Conservation (phyloP, 1,284 basidiomycete genomes). For the Ustilago sp. region DNA sequence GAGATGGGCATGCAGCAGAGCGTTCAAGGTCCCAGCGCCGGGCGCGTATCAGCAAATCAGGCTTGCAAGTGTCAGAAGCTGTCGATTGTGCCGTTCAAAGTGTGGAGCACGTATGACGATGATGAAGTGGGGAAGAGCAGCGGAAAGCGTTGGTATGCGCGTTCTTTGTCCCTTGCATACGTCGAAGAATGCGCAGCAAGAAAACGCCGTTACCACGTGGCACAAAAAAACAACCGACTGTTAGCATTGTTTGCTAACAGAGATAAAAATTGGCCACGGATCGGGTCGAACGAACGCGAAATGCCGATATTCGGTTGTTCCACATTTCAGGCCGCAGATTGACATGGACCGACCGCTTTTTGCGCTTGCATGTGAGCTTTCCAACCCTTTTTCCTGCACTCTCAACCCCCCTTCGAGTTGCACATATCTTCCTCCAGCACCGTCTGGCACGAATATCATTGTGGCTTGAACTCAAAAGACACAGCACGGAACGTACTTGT, state of each 20-base stretch:
- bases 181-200: constrained; percentile 45
- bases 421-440: not conserved
- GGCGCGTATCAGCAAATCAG: not conserved
- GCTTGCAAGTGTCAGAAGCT: not conserved
- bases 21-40: not conserved
- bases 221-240: not conserved
- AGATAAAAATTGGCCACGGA: not conserved
- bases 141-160: constrained; percentile 10
- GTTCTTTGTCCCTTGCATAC: constrained; percentile 44
- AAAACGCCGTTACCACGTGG: not conserved
- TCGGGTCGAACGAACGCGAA: not conserved
- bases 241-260: constrained; percentile 2
- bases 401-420: not conserved
- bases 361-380: not conserved
- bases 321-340: constrained; percentile 7
- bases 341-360: constrained; percentile 23
- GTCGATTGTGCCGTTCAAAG: not conserved
- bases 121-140: not conserved
- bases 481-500: not conserved
- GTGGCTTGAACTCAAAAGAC: not conserved
- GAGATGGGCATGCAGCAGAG: not conserved
- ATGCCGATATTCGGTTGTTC: not conserved
- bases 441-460: no score
- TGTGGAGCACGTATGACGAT: not conserved
- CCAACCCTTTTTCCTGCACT: not conserved